Conservation (phyloP, 805 yeast genomes). For the Kodamaea neixiangensis region DNA sequence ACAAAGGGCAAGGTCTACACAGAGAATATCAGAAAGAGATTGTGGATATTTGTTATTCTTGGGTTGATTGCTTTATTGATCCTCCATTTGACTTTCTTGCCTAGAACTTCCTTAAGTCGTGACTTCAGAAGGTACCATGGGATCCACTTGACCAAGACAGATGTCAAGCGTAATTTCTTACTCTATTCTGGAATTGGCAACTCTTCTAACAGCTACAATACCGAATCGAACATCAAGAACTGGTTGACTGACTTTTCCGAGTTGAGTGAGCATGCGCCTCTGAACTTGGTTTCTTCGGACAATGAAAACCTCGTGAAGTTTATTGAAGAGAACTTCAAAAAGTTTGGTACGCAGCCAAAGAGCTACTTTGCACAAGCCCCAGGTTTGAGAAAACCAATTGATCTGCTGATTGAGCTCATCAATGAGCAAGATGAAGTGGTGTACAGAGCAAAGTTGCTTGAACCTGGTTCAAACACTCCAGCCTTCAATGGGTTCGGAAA, state of each 20-base stretch:
- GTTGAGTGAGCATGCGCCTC: constrained; percentile 21
- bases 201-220: constrained; percentile 19
- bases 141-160: constrained; percentile 62
- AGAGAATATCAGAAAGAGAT: constrained; percentile 20
- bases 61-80: constrained; percentile 54
- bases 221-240: constrained; percentile 27
- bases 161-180: constrained; percentile 64
- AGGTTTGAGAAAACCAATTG: constrained; percentile 23
- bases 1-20: neutral
- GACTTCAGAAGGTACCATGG: constrained; percentile 79
- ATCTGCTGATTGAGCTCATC: constrained; percentile 27
- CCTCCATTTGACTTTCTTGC: constrained; percentile 72
- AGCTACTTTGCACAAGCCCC: constrained; percentile 16
- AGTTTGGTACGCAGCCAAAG: constrained; percentile 28
- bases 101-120: constrained; percentile 78
- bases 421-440: constrained; percentile 25
- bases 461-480: constrained; percentile 29
- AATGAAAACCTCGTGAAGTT: constrained; percentile 26
- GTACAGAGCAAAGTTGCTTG: constrained; percentile 28
- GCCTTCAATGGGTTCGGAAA: constrained; percentile 31
- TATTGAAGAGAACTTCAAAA: constrained; percentile 28
- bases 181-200: constrained; percentile 29
- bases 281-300: constrained; percentile 27
- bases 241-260: constrained; percentile 32
- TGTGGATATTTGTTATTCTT: constrained; percentile 47